Percentiles rank a stretch among this genome's conserved stretches.
phyloP scores from a whole-genome alignment of 805 yeast species.

The Cyberlindnera nakhonratchasimensis region DNA sequence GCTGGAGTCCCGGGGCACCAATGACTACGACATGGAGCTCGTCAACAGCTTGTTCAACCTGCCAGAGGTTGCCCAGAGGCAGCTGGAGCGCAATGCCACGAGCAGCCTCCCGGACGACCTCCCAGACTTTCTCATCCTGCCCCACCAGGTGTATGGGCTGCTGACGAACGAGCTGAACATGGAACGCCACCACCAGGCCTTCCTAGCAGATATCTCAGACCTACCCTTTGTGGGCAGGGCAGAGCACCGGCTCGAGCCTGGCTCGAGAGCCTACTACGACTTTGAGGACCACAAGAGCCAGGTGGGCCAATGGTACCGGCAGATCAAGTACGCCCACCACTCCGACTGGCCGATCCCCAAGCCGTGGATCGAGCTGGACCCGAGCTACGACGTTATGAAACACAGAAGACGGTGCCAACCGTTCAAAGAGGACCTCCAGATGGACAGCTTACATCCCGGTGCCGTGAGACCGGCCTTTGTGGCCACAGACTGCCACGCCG shows the following conservation, averaged over 20 bases:
- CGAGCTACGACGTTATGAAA: constrained; percentile 8
- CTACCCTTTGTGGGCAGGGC: constrained; percentile 25
- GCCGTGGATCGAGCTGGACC: constrained; percentile 45
- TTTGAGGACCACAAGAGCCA: constrained; percentile 10
- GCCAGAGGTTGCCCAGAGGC: constrained; percentile 17
- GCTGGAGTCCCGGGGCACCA: constrained; percentile 25
- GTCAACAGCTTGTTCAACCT: constrained; percentile 34
- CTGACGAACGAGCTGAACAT: constrained; percentile 45
- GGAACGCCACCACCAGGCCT: constrained; percentile 37
- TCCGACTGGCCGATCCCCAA: constrained; percentile 64
- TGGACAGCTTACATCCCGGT: not conserved
- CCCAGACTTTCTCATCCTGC: constrained; percentile 36
- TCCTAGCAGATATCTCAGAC: constrained; percentile 41
- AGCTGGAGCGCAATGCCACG: not conserved
- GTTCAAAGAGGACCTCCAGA: not conserved
- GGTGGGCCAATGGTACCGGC: constrained; percentile 19
- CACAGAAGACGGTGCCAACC: constrained; percentile 17
- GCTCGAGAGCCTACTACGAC: constrained; percentile 15
- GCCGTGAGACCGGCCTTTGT: not conserved
- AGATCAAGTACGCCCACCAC: constrained; percentile 51
- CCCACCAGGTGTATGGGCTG: constrained; percentile 48
- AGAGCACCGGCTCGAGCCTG: constrained; percentile 6
- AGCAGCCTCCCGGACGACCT: constrained; percentile 12
- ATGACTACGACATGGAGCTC: constrained; percentile 55
- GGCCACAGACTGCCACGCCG: constrained; percentile 1